These are phyloP conservation scores for Thalassiosira hispida DNA, from an alignment of 352 stramenopile genomes.

Conservation along the genomic window DNA sequence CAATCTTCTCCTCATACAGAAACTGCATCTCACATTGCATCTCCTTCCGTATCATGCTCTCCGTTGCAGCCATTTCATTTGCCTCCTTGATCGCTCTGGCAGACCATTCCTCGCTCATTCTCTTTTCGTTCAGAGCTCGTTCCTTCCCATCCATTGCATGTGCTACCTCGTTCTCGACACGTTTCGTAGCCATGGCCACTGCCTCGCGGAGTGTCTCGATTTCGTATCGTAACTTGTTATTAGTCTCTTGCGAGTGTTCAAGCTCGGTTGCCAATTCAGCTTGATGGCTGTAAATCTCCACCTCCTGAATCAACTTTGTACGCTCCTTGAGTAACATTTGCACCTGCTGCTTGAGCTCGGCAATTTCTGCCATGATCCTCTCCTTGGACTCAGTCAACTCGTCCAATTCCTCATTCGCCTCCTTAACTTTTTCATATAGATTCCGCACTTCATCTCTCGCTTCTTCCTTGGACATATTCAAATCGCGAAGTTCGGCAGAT, in stretches of 20 bases:
- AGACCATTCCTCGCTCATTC: not conserved
- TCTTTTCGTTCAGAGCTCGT: not conserved
- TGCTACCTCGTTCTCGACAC: not conserved
- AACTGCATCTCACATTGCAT: constrained; percentile 17
- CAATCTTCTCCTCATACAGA: constrained; percentile 26
- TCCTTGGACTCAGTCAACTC: not conserved
- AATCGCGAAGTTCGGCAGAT: not conserved
- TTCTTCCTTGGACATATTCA: not conserved
- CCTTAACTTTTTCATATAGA: not conserved
- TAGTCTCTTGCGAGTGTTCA: not conserved
- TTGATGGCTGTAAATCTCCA: constrained; percentile 32
- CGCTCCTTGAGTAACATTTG: constrained; percentile 19
- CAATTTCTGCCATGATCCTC: constrained; percentile 22
- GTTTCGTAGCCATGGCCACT: constrained; percentile 2
- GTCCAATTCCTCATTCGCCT: not conserved
- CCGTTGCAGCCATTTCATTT: not conserved
- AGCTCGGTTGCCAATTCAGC: constrained; percentile 24
- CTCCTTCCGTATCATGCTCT: constrained; percentile 13
- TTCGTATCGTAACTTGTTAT: not conserved
- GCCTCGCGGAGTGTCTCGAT: constrained; percentile 1
- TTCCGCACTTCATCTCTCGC: not conserved
- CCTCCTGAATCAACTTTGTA: constrained; percentile 31
- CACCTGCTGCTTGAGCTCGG: constrained; percentile 16
- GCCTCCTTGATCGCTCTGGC: not conserved
- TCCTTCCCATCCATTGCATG: not conserved